Evolutionary conservation across 352 stramenopile species (phyloP).

Genomic region (Plasmopara halstedii): DNA sequence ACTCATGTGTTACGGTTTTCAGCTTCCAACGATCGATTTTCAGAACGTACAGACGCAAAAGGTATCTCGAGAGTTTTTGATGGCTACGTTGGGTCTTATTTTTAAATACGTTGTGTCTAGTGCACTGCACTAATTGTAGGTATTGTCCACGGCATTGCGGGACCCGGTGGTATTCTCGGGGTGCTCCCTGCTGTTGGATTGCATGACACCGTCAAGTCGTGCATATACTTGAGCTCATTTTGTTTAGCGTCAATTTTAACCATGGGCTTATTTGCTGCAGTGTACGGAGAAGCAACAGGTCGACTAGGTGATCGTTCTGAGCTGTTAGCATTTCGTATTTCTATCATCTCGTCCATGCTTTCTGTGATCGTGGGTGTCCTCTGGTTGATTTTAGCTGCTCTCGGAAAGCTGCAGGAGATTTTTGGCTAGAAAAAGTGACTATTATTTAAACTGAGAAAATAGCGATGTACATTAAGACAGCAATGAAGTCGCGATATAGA

Average conservation of each 20-base stretch:
- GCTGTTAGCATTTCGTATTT: conserved; percentile 68
- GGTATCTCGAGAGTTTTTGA: conserved; percentile 18
- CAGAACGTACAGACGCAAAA: conserved; percentile 72
- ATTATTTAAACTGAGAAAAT: conserved; percentile 14
- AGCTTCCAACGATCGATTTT: conserved; percentile 49
- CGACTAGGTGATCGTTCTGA: conserved; percentile 63
- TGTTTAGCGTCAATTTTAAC: conserved; percentile 83
- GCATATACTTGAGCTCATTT: conserved; percentile 86
- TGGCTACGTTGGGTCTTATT: no score
- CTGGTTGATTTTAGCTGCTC: conserved; percentile 69
- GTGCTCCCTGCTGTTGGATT: conserved; percentile 87
- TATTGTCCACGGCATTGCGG: conserved; percentile 87
- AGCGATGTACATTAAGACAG: no score
- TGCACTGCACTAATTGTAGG: conserved; percentile 78
- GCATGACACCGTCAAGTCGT: conserved; percentile 70
- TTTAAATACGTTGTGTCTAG: conserved; percentile 22
- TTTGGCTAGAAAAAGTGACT: conserved; percentile 47
- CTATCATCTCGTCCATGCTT: conserved; percentile 76
- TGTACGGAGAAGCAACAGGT: conserved; percentile 74
- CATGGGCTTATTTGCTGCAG: conserved; percentile 85
- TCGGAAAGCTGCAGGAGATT: conserved; percentile 72
- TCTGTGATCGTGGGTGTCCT: conserved; percentile 78
- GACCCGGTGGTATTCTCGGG: conserved; percentile 71
- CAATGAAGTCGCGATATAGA: no score
- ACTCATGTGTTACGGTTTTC: conserved; percentile 34